phyloP scores from a whole-genome alignment of 1,139 yeast species.

The Saccharomyces hybrid region DNA sequence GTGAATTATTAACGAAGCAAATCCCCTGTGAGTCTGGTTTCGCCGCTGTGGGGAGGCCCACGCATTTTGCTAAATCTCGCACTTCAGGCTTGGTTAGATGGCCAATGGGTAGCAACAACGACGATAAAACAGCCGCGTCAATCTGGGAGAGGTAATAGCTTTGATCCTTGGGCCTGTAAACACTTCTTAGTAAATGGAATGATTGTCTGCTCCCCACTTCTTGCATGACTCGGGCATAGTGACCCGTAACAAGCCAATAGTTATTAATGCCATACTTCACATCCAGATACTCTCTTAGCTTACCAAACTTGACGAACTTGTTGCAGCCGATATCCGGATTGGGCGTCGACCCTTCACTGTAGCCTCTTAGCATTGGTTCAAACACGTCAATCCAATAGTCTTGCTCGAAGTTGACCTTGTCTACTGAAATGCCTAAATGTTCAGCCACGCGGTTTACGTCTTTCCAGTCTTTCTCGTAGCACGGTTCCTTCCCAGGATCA shows the following conservation, averaged over 20 bases:
- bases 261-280: slow-evolving; percentile 32
- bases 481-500: slow-evolving; percentile 35
- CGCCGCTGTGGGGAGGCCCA: slow-evolving; percentile 52
- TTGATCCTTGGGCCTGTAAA: slow-evolving; percentile 68
- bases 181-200: slow-evolving; percentile 51
- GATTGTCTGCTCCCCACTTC: slow-evolving; percentile 25
- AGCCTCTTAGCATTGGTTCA: slow-evolving; percentile 77
- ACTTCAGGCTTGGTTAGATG: slow-evolving; percentile 67
- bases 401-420: slow-evolving; percentile 72
- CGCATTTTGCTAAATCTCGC: slow-evolving; percentile 50
- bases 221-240: slow-evolving; percentile 62
- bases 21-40: slow-evolving; percentile 94
- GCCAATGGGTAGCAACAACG: slow-evolving; percentile 72
- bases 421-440: slow-evolving; percentile 58
- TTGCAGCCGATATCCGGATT: slow-evolving; percentile 94
- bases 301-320: slow-evolving; percentile 78
- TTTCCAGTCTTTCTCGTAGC: slow-evolving; percentile 85
- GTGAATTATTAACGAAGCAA: slow-evolving; percentile 72
- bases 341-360: slow-evolving; percentile 72
- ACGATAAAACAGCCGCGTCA: slow-evolving; percentile 39
- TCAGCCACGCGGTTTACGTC: slow-evolving; percentile 64
- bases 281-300: slow-evolving; percentile 49
- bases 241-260: slow-evolving; percentile 95
- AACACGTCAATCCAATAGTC: slow-evolving; percentile 93
- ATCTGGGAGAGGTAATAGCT: slow-evolving; percentile 80